Percentiles rank a stretch among this genome's conserved stretches.
These are phyloP conservation scores for Didymella sp. DNA, from an alignment of 2,329 filamentous ascomycete species.

Conservation along the genomic window DNA sequence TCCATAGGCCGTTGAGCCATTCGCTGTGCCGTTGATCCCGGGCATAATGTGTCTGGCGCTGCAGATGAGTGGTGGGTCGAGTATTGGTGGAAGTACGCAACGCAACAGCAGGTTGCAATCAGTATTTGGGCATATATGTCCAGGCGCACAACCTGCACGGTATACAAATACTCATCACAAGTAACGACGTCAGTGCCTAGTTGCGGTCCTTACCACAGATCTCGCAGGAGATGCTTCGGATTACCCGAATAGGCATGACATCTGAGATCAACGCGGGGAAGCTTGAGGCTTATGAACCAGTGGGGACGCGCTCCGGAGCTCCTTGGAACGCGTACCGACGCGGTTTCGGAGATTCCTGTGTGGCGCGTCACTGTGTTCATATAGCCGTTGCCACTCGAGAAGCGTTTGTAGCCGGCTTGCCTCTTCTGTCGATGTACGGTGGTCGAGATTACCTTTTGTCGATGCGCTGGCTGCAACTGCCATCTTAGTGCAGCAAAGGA, in stretches of 20 bases:
- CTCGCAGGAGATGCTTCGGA: not conserved
- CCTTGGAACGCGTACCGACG: not conserved
- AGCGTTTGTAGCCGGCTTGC: not conserved
- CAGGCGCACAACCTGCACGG: not conserved
- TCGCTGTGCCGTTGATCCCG: not conserved
- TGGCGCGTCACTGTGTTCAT: not conserved
- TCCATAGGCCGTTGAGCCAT: slow-evolving; percentile 27
- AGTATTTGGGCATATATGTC: not conserved
- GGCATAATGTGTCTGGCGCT: not conserved
- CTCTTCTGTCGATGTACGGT: not conserved
- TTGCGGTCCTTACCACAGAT: not conserved
- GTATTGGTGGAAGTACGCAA: not conserved
- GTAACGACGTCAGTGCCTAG: slow-evolving; percentile 3
- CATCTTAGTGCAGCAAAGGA: not conserved
- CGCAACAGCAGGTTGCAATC: not conserved
- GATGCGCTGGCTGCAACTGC: not conserved
- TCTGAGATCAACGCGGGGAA: slow-evolving; percentile 11
- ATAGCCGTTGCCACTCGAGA: slow-evolving; percentile 11
- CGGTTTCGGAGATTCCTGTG: not conserved
- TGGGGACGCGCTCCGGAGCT: slow-evolving; percentile 7
- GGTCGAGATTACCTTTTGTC: not conserved
- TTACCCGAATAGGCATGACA: slow-evolving; percentile 5
- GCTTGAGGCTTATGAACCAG: slow-evolving; percentile 8
- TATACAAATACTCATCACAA: slow-evolving; percentile 3
- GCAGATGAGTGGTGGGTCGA: not conserved